Base-by-base conservation (phyloP, 1,139 yeast genomes). In the Tardiomyces digboiensis region DNA sequence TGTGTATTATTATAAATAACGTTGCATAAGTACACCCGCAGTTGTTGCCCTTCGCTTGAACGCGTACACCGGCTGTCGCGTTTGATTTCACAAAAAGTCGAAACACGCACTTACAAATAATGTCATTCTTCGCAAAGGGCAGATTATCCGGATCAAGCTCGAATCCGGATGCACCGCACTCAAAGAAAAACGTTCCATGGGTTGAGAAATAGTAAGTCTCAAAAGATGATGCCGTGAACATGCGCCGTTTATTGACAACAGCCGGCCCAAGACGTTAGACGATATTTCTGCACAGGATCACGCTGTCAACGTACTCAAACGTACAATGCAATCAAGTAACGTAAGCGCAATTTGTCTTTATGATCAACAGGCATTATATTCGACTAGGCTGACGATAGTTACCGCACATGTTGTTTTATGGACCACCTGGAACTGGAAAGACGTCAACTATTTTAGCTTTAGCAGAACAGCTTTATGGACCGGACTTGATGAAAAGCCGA, bases 401-500 rank as follows among this genome's bases (percentile, higher is more conserved):
- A 45, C 97, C 98, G 2, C 97, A 91, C 62, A 86, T 89, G 95
- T 67, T 91, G 42, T 89, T 89, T 65, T 89, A 89, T 60, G 97
- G 97, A 0, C 97, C 97, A 6, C 97, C 97, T 42, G 97, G 97
- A 26, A 89, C 97, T 0, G 97, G 97, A 49, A 89, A 89, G 58
- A 89, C 97, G 0, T 87, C 97, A 1, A 89, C 97, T 0, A 82
- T 89, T 41, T 67, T 89, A 43, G 97, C 97, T 1, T 68, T 89
- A 52, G 89, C 96, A 1, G 82, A 80, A 55, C 89, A 87, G 57
- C 66, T 89, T 40, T 89, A 78, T 58, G 97, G 87, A 1, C 66
- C 67, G 10, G 60, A 61, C 6, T 68, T 88, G 43, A 76, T 76
- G 61, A 83, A 82, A 57, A 67, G 82, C 20, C 72, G 97, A 54